Conservation (phyloP, 805 yeast genomes). For the Wickerhamomyces ciferrii region DNA sequence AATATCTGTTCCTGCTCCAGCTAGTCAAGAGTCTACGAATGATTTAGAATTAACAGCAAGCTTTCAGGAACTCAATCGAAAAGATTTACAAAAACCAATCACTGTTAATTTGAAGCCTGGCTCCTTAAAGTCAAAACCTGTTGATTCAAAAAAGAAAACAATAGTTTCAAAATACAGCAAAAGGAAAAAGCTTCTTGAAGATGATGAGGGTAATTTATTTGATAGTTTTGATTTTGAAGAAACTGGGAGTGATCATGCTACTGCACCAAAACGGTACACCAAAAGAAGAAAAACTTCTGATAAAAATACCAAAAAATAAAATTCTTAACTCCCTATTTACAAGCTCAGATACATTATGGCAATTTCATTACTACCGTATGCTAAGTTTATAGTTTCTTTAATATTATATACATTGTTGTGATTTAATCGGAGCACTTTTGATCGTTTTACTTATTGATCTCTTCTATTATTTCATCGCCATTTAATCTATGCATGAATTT, state of each 20-base stretch:
- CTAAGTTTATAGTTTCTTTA: too few relatives aligned
- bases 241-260: conserved; percentile 6
- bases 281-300: conserved; percentile 16
- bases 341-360: too few relatives aligned
- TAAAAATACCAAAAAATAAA: too few relatives aligned
- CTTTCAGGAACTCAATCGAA: neutral
- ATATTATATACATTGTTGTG: too few relatives aligned
- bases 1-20: neutral
- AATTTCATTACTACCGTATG: too few relatives aligned
- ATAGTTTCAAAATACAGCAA: conserved; percentile 3
- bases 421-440: too few relatives aligned
- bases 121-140: neutral
- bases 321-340: too few relatives aligned
- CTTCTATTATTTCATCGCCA: conserved; percentile 48
- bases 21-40: conserved; percentile 3
- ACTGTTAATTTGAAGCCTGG: neutral
- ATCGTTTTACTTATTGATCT: conserved; percentile 26
- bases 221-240: conserved; percentile 19
- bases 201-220: conserved; percentile 8
- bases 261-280: conserved; percentile 14
- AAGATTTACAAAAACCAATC: neutral
- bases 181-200: conserved; percentile 27
- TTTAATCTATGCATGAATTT: conserved; percentile 68
- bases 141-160: neutral
- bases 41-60: conserved; percentile 1